Base-by-base conservation (phyloP, 495 filamentous ascomycete species). In the Apiosordaria backusii region DNA sequence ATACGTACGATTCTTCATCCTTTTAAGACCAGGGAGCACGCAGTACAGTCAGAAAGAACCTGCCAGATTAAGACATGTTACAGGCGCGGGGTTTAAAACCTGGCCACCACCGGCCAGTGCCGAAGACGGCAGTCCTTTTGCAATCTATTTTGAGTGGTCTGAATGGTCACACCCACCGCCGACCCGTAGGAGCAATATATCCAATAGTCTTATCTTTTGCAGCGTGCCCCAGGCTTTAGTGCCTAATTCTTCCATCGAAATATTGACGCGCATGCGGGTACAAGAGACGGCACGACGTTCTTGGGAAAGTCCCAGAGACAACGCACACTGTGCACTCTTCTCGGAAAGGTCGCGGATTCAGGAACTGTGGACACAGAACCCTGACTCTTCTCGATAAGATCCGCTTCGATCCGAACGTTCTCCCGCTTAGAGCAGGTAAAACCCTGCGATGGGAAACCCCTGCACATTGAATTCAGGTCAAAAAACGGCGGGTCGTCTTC, bases 181-280 rank as follows among this genome's bases (percentile, higher is more conserved):
- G 50, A 4, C 10, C 22, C 22, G 27, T 55, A 25, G 58, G 19
- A 40, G 40, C 57, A 57, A 67, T 57, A 29, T 19, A 57, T 57
- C 27, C 61, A 68, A 62, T 68, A 68, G 62, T 68, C 27, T 54
- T 15, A 45, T 62, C 27, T 40, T 57, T 45, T 64, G 45, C 45
- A 61, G 63, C 25, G 1, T 45, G 54, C 29, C 35, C 61, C 65
- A 27, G 61, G 9, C 40, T 35, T 63, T 40, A 58, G 40, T 22
- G 15, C 57, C 5, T 57, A 27, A 27, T 15, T n/a, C 18, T 68
- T 40, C 59, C 63, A 59, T 27, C 52, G 16, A 18, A 62, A 40
- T 62, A 68, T 68, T 60, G 67, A 55, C 62, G 50, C 53, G 57
- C 62, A 25, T 60, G 61, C 65, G 59, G 54, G 35, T 45, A 45